Base-by-base conservation (phyloP, 176 grass and related monocot genomes). In the Guadua angustifolia region DNA sequence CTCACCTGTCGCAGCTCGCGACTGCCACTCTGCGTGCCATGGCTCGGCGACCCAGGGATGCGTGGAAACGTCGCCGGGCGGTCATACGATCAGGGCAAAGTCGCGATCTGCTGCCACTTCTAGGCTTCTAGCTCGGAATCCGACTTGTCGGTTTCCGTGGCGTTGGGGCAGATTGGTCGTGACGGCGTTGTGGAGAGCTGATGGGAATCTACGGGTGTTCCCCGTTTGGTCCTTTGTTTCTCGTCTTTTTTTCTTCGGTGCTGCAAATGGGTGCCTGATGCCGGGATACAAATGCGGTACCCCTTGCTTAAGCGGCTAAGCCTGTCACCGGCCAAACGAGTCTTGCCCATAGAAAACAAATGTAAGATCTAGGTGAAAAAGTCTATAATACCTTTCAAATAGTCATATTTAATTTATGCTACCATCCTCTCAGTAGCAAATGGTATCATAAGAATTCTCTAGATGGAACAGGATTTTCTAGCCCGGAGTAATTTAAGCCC, bases 41-140 rank as follows among this genome's bases (percentile, higher is more conserved):
- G 39, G 70, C 81, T 16, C 81, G 45, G 32, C 21, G 61, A 24
- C 26, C 83, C 51, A 44, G 25, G 49, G 74, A 10, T 16, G 69
- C 36, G 15, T 1, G 52, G 47, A 15, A 16, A 24, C 24, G 71
- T 69, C 78, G 71, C 78, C 50, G 71, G 79, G 74, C 10, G 6
- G 14, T 15, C 73, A 29, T 43, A 9, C 32, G 32, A 53, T 18
- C 52, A 29, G 72, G 19, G 61, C 40, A 29, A 32, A 50, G 80
- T n/a, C 45, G 68, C 51, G 5, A 16, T 7, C 4, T 19, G 51
- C 51, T 53, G 56, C 33, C 4, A 21, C n/a, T 9, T 65, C 15
- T 18, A 43, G 60, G n/a, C n/a, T 5, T 65, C 15, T 18, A 32
- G 60, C 78, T 14, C 71, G 32, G 53, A 77, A 63, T 71, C 79